phyloP scores from a whole-genome alignment of 805 yeast species.

The Saccharomycopsis lassenensis region DNA sequence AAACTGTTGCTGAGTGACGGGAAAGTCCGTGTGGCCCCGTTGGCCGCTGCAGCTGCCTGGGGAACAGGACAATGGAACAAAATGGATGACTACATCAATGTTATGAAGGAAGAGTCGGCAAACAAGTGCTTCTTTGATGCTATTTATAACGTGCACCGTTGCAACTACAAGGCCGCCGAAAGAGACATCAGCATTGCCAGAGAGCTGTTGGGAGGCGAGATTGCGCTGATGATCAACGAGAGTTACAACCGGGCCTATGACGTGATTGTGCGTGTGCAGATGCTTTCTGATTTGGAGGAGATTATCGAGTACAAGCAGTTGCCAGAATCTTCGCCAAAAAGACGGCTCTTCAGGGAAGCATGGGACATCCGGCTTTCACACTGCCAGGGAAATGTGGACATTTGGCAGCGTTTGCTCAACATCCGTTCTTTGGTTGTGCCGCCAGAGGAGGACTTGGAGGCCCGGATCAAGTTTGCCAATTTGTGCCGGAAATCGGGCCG shows the following conservation, averaged over 20 bases:
- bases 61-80: conserved; percentile 95
- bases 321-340: conserved; percentile 73
- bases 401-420: conserved; percentile 95
- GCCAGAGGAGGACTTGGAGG: conserved; percentile 94
- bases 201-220: conserved; percentile 82
- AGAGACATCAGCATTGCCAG: conserved; percentile 75
- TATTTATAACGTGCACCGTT: conserved; percentile 72
- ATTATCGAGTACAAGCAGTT: conserved; percentile 79
- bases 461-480: conserved; percentile 97
- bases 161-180: conserved; percentile 73
- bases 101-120: conserved; percentile 86
- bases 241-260: conserved; percentile 95
- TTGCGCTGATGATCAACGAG: conserved; percentile 89
- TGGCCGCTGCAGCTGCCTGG: conserved; percentile 99
- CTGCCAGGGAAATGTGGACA: conserved; percentile 93
- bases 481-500: conserved; percentile 91
- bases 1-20: conserved; percentile 56
- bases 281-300: conserved; percentile 94
- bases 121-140: conserved; percentile 94
- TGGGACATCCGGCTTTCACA: conserved; percentile 92
- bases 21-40: conserved; percentile 79
- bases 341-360: conserved; percentile 71
- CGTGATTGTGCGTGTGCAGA: conserved; percentile 92
- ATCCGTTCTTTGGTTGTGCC: conserved; percentile 87
- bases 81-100: conserved; percentile 83